Percentiles rank a stretch among this genome's conserved stretches.
These are phyloP conservation scores for Macrolepiota dolichaula DNA, from an alignment of 768 basidiomycete genomes.

Conservation along the genomic window DNA sequence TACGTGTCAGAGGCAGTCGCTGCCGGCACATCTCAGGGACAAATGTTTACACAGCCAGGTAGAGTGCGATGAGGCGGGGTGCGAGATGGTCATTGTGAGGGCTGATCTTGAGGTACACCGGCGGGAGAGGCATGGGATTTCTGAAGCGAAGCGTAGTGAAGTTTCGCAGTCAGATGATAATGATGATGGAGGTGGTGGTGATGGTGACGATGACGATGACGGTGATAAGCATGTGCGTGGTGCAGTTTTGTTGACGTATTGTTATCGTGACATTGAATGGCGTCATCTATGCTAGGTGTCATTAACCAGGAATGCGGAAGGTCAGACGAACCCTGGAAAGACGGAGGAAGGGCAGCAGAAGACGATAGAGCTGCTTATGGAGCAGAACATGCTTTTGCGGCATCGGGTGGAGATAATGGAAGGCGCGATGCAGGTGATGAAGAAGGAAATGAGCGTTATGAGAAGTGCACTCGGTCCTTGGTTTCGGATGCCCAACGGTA, in stretches of 20 bases:
- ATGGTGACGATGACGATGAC: conserved; percentile 3
- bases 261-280: background rate
- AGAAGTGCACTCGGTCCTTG: conserved; percentile 59
- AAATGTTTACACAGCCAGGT: conserved; percentile 57
- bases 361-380: conserved; percentile 30
- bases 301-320: background rate
- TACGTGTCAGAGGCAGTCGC: conserved; percentile 63
- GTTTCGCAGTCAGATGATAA: background rate
- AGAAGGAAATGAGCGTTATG: conserved; percentile 53
- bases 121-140: conserved; percentile 16
- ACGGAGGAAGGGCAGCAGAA: background rate
- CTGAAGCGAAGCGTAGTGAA: background rate
- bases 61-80: conserved; percentile 44
- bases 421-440: conserved; percentile 43
- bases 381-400: conserved; percentile 66
- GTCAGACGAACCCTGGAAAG: background rate
- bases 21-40: conserved; percentile 60
- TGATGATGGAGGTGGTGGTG: conserved; percentile 4
- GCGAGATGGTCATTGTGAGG: conserved; percentile 39
- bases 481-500: conserved; percentile 18
- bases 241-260: background rate
- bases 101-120: conserved; percentile 36
- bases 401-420: conserved; percentile 59
- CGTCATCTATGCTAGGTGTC: background rate
- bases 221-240: background rate